Conservation (phyloP, 2,329 filamentous ascomycete species). For the Botryosphaeria dothidea region DNA sequence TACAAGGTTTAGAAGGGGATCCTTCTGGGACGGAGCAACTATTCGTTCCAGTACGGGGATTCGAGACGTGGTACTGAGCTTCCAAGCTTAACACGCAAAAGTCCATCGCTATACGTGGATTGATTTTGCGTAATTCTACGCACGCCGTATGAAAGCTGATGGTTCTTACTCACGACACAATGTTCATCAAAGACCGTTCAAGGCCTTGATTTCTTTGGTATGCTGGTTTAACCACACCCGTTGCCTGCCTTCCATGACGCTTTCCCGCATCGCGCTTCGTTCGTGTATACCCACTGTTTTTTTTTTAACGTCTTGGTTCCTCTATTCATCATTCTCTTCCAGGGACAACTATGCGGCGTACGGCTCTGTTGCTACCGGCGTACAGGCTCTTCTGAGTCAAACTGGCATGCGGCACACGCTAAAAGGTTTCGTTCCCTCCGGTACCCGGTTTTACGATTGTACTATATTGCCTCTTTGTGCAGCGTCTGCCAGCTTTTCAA, state of each 20-base stretch:
- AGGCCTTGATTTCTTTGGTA: background rate
- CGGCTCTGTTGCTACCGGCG: background rate
- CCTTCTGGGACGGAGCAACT: background rate
- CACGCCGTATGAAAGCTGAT: background rate
- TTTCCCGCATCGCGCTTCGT: background rate
- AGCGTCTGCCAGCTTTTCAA: too few relatives aligned
- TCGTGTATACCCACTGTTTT: background rate
- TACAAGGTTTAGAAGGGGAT: constrained; percentile 1
- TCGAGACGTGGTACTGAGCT: constrained; percentile 14
- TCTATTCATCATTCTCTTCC: background rate
- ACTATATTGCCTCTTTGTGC: too few relatives aligned
- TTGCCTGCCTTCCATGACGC: background rate
- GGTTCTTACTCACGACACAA: background rate
- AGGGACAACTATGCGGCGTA: background rate
- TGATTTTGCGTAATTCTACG: background rate
- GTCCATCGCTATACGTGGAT: too few relatives aligned
- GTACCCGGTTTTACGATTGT: too few relatives aligned
- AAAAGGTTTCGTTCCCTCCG: background rate
- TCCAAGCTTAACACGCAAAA: background rate
- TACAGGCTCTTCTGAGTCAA: background rate
- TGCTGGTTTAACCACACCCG: background rate
- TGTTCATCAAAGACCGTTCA: background rate
- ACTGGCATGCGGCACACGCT: background rate
- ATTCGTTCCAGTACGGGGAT: background rate
- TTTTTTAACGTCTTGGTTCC: background rate